Evolutionary conservation across 768 basidiomycete genomes (phyloP), one percentile per base, ranked within the genome.

Genomic region (Rhodosporidiobolus odoratus): DNA sequence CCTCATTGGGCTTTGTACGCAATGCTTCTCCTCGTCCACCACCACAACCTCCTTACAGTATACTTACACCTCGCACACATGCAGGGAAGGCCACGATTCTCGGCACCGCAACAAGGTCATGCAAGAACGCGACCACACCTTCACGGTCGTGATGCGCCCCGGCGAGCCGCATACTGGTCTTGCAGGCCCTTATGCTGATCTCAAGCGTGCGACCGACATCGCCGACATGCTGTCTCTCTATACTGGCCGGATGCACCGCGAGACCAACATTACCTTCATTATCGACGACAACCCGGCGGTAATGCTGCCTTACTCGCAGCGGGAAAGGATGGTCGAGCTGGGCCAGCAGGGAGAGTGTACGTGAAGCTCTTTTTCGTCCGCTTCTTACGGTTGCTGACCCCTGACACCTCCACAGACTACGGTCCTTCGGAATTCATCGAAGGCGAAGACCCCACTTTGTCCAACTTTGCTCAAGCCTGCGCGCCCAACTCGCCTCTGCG

Each of bases 1-100:
- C 93, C 94, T 1, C 98, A 93, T 78, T 92, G 89, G 87, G 79
- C 83, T 21, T 77, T 96, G 90, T 89, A 63, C 59, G 82, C n/a
- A n/a, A n/a, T n/a, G n/a, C n/a, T 77, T 41, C 12, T 19, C 4
- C 30, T 2, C 6, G n/a, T 12, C 25, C 50, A 45, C 54, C 35
- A 27, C 34, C 25, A 7, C 9, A 21, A 4, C 2, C 54, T n/a
- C 21, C 19, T 34, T 25, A 3, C n/a, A 27, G 41, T 21, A 7
- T 66, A 35, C 53, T 62, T 25, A 52, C 27, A 23, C n/a, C 16
- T 30, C 17, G 1, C 25, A 10, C 10, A 8, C 3, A n/a, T 1
- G 50, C 69, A 76, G 75, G 19, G 75, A 76, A 32, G 70, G 70
- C 1, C 61, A 67, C 71, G 77, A 77, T 45, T 64, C 69, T 10